These are phyloP conservation scores for Thalia dealbata DNA, from an alignment of 176 grass and related monocot genomes.

Conservation along the genomic window DNA sequence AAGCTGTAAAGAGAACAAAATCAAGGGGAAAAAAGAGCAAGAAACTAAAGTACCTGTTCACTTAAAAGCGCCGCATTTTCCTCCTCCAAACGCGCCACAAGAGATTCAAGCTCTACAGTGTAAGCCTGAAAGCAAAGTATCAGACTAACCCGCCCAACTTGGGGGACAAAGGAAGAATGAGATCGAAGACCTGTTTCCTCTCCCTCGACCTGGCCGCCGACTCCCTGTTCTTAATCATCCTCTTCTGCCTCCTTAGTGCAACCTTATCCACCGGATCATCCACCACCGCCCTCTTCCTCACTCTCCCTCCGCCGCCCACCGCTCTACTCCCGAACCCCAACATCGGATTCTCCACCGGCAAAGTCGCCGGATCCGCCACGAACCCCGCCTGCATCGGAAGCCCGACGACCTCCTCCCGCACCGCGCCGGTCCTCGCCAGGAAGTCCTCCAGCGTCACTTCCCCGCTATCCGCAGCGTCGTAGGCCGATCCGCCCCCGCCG, in stretches of 20 bases:
- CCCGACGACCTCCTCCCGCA: background rate
- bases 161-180: background rate
- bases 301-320: background rate
- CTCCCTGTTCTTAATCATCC: slow-evolving; percentile 25
- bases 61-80: slow-evolving; percentile 10
- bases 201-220: slow-evolving; percentile 19
- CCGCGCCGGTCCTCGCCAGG: background rate
- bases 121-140: slow-evolving; percentile 8
- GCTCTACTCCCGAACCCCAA: background rate
- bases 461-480: background rate
- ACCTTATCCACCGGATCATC: background rate
- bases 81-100: slow-evolving; percentile 9
- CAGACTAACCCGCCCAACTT: background rate
- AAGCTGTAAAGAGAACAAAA: too few relatives aligned
- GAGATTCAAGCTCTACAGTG: slow-evolving; percentile 16
- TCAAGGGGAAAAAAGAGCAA: background rate
- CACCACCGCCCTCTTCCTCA: background rate
- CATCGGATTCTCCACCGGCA: background rate
- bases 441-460: slow-evolving; percentile 18
- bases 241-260: slow-evolving; percentile 2
- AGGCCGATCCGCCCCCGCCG: background rate
- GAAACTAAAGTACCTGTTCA: slow-evolving; percentile 4
- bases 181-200: slow-evolving; percentile 14
- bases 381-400: background rate
- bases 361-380: background rate